These are phyloP conservation scores for Xylaria venustula DNA, from an alignment of 495 filamentous ascomycete species.

Conservation along the genomic window DNA sequence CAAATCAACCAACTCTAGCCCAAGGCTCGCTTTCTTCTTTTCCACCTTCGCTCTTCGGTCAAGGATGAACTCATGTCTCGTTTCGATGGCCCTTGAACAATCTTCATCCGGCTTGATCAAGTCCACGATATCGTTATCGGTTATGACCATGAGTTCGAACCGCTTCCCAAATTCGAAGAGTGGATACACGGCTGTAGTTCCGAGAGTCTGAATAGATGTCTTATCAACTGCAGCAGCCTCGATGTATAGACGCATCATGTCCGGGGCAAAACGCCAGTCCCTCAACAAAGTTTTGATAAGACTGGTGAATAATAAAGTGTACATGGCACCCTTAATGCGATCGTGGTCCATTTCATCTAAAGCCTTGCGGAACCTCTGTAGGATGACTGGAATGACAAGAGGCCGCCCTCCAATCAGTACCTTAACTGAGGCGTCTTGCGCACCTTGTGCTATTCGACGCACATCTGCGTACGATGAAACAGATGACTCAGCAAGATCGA, in stretches of 20 bases:
- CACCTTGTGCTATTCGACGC: constrained; percentile 85
- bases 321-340: constrained; percentile 91
- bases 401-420: constrained; percentile 80
- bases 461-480: constrained; percentile 96
- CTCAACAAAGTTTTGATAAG: constrained; percentile 82
- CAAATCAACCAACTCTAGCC: constrained; percentile 75
- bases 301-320: constrained; percentile 82
- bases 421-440: constrained; percentile 92
- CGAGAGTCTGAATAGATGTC: constrained; percentile 88
- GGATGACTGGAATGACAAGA: constrained; percentile 82
- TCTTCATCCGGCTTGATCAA: constrained; percentile 67
- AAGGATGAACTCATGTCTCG: constrained; percentile 67
- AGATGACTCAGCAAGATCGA: constrained; percentile 86
- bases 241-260: constrained; percentile 83
- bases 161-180: constrained; percentile 89
- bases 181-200: constrained; percentile 73
- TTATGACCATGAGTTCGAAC: constrained; percentile 79
- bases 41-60: constrained; percentile 75
- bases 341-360: constrained; percentile 79
- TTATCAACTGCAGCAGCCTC: constrained; percentile 87
- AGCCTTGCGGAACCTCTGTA: constrained; percentile 77
- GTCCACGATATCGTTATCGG: constrained; percentile 71
- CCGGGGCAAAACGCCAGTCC: constrained; percentile 90
- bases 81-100: constrained; percentile 59
- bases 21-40: constrained; percentile 74